Percentiles rank a stretch among this genome's conserved stretches.
phyloP scores from a whole-genome alignment of 768 basidiomycete genomes.

The Pulveroboletus sp. region DNA sequence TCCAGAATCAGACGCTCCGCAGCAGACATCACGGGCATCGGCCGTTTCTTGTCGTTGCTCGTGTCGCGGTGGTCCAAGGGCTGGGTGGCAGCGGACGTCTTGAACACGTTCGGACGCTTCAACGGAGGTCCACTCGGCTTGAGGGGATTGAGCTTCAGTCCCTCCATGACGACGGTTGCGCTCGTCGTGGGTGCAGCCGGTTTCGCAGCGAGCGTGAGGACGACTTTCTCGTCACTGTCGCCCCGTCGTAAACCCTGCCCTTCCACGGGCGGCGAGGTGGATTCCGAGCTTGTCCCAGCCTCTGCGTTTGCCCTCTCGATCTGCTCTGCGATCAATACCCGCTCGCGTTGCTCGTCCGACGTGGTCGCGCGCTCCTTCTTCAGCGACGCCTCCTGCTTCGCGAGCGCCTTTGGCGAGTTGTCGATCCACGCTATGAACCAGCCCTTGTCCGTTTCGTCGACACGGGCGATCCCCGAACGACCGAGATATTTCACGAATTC shows the following conservation, averaged over 20 bases:
- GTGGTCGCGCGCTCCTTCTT: conserved; percentile 90
- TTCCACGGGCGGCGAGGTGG: conserved; percentile 39
- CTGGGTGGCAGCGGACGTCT: conserved; percentile 39
- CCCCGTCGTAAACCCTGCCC: conserved; percentile 63
- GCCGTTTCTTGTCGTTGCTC: conserved; percentile 54
- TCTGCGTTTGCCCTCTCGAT: conserved; percentile 78
- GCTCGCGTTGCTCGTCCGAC: conserved; percentile 93
- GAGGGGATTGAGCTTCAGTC: conserved; percentile 57
- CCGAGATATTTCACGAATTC: conserved; percentile 92
- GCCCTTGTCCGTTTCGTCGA: conserved; percentile 98
- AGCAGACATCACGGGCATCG: conserved; percentile 64
- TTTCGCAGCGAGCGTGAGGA: conserved; percentile 66
- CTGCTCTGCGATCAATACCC: conserved; percentile 84
- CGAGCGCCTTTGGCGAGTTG: conserved; percentile 89
- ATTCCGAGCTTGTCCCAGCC: conserved; percentile 27
- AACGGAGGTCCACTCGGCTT: conserved; percentile 48
- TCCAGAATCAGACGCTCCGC: conserved; percentile 85
- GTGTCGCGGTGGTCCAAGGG: conserved; percentile 26
- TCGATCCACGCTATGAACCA: conserved; percentile 99
- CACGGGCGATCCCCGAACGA: conserved; percentile 76
- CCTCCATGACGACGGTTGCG: conserved; percentile 29
- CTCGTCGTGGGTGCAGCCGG: conserved; percentile 30
- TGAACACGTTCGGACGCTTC: conserved; percentile 74
- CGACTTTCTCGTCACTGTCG: conserved; percentile 67
- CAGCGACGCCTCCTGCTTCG: conserved; percentile 78